phyloP scores from a whole-genome alignment of 148 eudicot genomes.

The Oxyria digyna region DNA sequence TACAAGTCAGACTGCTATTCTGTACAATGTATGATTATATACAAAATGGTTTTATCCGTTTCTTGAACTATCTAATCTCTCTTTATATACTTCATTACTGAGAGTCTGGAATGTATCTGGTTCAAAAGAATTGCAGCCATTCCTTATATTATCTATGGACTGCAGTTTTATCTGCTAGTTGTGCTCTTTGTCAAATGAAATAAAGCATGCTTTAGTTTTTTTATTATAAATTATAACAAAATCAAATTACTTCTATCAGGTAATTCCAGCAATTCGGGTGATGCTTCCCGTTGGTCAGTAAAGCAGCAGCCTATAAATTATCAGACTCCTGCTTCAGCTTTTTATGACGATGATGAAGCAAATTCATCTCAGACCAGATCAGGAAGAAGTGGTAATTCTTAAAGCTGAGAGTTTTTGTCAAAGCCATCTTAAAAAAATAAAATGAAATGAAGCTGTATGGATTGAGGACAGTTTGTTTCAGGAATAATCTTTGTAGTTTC shows the following conservation, averaged over 20 bases:
- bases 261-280: conserved; percentile 19
- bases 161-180: background rate
- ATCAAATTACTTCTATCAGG: conserved; percentile 13
- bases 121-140: background rate
- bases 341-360: conserved; percentile 45
- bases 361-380: conserved; percentile 26
- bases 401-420: background rate
- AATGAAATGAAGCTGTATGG: background rate
- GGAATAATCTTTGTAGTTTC: background rate
- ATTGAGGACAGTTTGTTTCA: background rate
- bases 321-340: conserved; percentile 78
- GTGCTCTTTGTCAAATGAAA: background rate
- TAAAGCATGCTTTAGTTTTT: background rate
- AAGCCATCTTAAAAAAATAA: background rate
- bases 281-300: conserved; percentile 27
- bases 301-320: conserved; percentile 39
- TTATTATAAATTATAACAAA: background rate
- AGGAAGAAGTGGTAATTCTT: conserved; percentile 28
- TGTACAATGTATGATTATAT: background rate
- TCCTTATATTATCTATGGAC: background rate
- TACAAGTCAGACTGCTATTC: background rate
- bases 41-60: background rate
- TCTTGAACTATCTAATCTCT: background rate
- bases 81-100: background rate
- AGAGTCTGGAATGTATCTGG: background rate